These are phyloP conservation scores for Cordyceps cateniannulata DNA, from an alignment of 2,329 filamentous ascomycete genomes.

Conservation along the genomic window DNA sequence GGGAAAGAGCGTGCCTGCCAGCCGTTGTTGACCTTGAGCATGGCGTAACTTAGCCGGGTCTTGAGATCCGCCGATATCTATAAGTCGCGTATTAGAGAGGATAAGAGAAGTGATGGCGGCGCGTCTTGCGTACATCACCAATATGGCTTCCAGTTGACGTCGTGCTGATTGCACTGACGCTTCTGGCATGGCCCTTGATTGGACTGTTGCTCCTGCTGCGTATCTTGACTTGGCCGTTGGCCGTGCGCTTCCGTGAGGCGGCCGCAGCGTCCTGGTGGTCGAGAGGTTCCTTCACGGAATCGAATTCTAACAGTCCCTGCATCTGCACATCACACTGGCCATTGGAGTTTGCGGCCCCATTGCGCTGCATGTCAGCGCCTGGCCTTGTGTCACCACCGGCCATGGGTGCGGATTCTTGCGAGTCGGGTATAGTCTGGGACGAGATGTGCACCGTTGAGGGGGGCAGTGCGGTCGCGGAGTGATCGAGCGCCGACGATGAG, in stretches of 20 bases:
- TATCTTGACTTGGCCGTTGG: conserved; percentile 66
- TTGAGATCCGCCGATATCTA: conserved; percentile 74
- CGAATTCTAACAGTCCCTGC: conserved; percentile 51
- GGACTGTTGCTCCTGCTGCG: conserved; percentile 39
- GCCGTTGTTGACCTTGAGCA: conserved; percentile 86
- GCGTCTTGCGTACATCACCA: conserved; percentile 58
- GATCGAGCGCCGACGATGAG: not conserved
- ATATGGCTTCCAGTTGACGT: conserved; percentile 61
- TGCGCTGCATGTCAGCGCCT: conserved; percentile 2
- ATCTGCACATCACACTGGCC: conserved; percentile 41
- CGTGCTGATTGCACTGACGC: conserved; percentile 60
- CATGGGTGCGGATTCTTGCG: conserved; percentile 8
- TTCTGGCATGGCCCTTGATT: conserved; percentile 58
- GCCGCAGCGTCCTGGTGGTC: conserved; percentile 28
- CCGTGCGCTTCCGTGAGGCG: conserved; percentile 63
- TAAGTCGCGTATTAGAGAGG: not conserved
- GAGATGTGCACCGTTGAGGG: not conserved
- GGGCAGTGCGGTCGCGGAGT: not conserved
- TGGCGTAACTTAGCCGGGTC: conserved; percentile 83
- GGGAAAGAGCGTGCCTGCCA: conserved; percentile 76
- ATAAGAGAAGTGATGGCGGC: conserved; percentile 14
- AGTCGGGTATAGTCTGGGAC: conserved; percentile 12
- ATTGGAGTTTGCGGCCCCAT: not conserved
- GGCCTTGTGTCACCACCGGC: not conserved
- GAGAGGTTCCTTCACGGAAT: conserved; percentile 47